Conservation (phyloP, 768 basidiomycete genomes). For the Macrolepiota dolichaula region DNA sequence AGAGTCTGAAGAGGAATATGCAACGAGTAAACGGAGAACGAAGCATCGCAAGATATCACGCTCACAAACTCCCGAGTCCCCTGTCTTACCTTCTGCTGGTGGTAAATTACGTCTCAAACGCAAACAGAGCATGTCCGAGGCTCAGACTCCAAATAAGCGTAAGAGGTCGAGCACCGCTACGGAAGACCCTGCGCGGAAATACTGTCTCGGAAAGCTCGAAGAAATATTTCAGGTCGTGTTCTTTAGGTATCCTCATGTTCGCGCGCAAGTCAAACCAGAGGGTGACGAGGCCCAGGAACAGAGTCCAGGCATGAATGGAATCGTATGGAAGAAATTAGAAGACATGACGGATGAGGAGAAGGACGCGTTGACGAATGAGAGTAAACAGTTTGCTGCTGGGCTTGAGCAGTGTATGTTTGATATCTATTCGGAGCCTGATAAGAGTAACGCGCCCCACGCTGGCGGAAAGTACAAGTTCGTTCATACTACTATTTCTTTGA, state of each 20-base stretch:
- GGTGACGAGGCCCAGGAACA: slow-evolving; percentile 5
- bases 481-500: neutral
- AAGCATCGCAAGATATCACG: slow-evolving; percentile 25
- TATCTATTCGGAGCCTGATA: slow-evolving; percentile 75
- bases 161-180: slow-evolving; percentile 27
- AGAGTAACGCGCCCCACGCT: slow-evolving; percentile 56
- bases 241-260: slow-evolving; percentile 61
- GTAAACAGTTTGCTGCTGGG: slow-evolving; percentile 62
- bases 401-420: slow-evolving; percentile 79
- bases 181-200: slow-evolving; percentile 77
- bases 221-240: slow-evolving; percentile 73
- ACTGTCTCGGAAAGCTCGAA: slow-evolving; percentile 74
- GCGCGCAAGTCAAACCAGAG: slow-evolving; percentile 24
- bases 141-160: slow-evolving; percentile 20
- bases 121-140: slow-evolving; percentile 37
- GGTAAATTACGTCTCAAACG: slow-evolving; percentile 43
- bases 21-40: slow-evolving; percentile 15
- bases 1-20: slow-evolving; percentile 31
- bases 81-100: slow-evolving; percentile 21
- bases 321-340: slow-evolving; percentile 43
- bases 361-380: slow-evolving; percentile 48
- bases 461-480: slow-evolving; percentile 78
- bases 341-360: slow-evolving; percentile 62
- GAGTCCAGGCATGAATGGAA: slow-evolving; percentile 10
- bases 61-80: slow-evolving; percentile 25